Percentiles rank a stretch among this genome's conserved stretches.
These are phyloP conservation scores for Penicillium concentricum DNA, from an alignment of 2,329 filamentous ascomycete species.

Conservation along the genomic window DNA sequence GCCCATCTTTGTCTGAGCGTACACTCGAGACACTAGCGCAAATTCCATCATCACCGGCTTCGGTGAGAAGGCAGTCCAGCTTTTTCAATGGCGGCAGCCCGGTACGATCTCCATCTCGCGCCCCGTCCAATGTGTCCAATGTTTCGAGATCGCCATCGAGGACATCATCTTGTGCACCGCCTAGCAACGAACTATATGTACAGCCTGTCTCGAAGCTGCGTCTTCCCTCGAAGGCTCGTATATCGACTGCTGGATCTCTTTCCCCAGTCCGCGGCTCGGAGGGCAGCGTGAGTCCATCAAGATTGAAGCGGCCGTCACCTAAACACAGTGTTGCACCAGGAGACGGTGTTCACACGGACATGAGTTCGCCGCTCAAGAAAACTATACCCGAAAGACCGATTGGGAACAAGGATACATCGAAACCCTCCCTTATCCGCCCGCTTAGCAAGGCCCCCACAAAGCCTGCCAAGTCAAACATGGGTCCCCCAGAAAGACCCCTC, in stretches of 20 bases:
- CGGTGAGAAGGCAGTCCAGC: conserved; percentile 65
- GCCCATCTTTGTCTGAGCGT: conserved; percentile 65
- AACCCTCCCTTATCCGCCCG: conserved; percentile 51
- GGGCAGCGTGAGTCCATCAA: conserved; percentile 27
- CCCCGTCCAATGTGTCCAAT: conserved; percentile 59
- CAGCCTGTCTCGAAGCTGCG: conserved; percentile 33
- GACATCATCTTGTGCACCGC: conserved; percentile 51
- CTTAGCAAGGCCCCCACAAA: conserved; percentile 57
- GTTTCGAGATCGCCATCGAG: conserved; percentile 40
- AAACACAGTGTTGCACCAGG: conserved; percentile 21
- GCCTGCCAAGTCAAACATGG: conserved; percentile 44
- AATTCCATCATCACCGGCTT: conserved; percentile 73
- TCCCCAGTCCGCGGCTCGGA: conserved; percentile 17
- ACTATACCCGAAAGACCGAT: conserved; percentile 19
- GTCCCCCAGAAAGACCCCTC: conserved; percentile 32
- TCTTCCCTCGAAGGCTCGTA: conserved; percentile 35
- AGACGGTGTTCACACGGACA: conserved; percentile 12
- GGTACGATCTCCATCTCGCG: conserved; percentile 61
- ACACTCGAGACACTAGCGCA: conserved; percentile 81
- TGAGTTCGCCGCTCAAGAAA: conserved; percentile 20
- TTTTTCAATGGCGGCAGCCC: conserved; percentile 69
- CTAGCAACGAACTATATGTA: conserved; percentile 53
- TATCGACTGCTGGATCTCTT: conserved; percentile 25
- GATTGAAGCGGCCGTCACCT: conserved; percentile 21
- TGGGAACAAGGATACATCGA: conserved; percentile 50